Base-by-base conservation (phyloP, 129 eudicot species). In the Artemisia tridentata region DNA sequence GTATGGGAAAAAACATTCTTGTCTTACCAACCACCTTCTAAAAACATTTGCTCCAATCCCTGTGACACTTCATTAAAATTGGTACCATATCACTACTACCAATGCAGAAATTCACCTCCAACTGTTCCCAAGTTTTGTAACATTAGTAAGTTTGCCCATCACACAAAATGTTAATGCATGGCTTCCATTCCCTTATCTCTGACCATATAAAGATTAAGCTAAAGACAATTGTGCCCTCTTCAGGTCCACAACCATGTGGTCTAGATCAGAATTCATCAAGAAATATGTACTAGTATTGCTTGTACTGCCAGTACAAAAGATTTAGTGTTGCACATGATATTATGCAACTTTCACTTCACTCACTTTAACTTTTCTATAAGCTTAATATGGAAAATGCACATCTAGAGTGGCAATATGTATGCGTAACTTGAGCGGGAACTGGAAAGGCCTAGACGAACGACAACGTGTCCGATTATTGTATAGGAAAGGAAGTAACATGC, bases 91-190 rank as follows among this genome's bases (percentile, higher is more conserved):
- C 73, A 63, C 79, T 46, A 69, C 61, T 59, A 11, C 67, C 58
- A 78, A 79, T 61, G 74, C 78, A 84, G 81, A 70, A 53, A 78
- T 81, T 81, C 82, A 84, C 86, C 83, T 80, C 54, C 73, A 69
- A 77, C 29, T 85, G 95, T 85, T 85, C 91, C 91, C 91, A 74
- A 21, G 85, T 71, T 69, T 80, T 69, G 52, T 76, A 83, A 85
- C 96, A 86, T 86, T 63, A 71, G 72, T 74, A 77, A 50, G 74
- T 55, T 73, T 71, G 34, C 72, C 60, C 75, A 49, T 74, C 81
- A 73, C 51, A 65, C 71, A 25, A 85, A 53, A 67, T 76, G 85
- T 76, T 73, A 77, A 70, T 54, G 18, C 59, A 58, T 79, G 80
- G 76, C 80, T 81, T 79, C 82, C 82, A 43, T 62, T 67, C 75